phyloP scores from a whole-genome alignment of 495 filamentous ascomycete genomes.

The Collariella sp. region DNA sequence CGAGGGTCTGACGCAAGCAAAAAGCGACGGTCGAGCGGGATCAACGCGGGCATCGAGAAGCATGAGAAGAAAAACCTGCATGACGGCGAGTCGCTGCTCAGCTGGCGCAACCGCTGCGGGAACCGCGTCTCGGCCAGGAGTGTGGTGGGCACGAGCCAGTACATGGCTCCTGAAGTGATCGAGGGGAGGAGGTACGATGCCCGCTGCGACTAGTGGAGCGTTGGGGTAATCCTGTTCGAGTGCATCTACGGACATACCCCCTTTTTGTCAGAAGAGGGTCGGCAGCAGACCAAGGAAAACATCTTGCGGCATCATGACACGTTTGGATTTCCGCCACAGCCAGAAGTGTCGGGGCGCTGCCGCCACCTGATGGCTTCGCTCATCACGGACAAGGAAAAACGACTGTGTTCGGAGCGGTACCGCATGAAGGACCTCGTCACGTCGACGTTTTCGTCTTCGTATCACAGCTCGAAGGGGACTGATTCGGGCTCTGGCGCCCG shows the following conservation, averaged over 20 bases:
- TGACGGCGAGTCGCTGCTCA: conserved; percentile 51
- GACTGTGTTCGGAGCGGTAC: conserved; percentile 69
- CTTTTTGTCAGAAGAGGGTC: conserved; percentile 67
- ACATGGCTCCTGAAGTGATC: conserved; percentile 94
- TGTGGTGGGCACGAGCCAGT: conserved; percentile 93
- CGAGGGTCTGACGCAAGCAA: conserved; percentile 38
- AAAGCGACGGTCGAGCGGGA: conserved; percentile 36
- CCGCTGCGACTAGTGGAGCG: conserved; percentile 93
- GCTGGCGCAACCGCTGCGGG: conserved; percentile 69
- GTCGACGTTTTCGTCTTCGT: conserved; percentile 18
- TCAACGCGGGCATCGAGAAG: conserved; percentile 41
- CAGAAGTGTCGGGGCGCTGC: conserved; percentile 51
- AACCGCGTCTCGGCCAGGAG: conserved; percentile 68
- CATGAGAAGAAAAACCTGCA: conserved; percentile 35
- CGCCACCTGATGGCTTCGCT: conserved; percentile 66
- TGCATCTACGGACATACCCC: conserved; percentile 88
- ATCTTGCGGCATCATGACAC: conserved; percentile 51
- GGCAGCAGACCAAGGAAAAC: conserved; percentile 68
- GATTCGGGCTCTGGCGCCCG: not conserved
- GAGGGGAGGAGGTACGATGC: conserved; percentile 78
- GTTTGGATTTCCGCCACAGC: conserved; percentile 57
- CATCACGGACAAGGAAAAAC: conserved; percentile 65
- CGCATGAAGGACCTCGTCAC: conserved; percentile 49
- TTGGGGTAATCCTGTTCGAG: conserved; percentile 89
- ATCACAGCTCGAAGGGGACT: not conserved